Base-by-base conservation (phyloP, 495 filamentous ascomycete species). In the Durotheca rogersii region DNA sequence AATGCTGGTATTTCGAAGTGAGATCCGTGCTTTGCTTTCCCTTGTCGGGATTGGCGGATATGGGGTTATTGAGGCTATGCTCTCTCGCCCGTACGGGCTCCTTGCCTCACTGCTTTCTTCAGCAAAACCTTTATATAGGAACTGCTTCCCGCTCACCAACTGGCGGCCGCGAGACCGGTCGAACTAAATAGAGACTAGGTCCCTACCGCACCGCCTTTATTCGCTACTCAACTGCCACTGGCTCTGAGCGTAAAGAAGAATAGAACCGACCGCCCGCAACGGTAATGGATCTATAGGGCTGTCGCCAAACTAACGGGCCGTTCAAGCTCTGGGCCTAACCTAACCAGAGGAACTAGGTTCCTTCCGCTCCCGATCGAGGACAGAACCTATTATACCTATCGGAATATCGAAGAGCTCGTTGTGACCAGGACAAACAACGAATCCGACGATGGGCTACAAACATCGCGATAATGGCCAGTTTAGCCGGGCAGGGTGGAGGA, bases 381-480 rank as follows among this genome's bases (percentile, higher is more conserved):
- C 21, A 17, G 17, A 37, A 31, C 14, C 4, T 2, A 6, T 1
- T 18, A 11, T 27, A 19, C 17, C 17, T 41, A 43, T 38, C 23
- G 15, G 18, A 27, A 16, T 18, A 39, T 44, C 3, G 11, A 10
- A 20, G 20, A 17, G 34, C 5, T 37, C 15, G 33, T 16, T 4
- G 14, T 6, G n/a, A 11, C 27, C 23, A 41, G 17, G 11, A 46
- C 16, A 9, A 41, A 46, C 23, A 10, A 23, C 12, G 12, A 29
- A 45, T 17, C 29, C 12, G 60, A 45, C 41, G 41, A 57, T 71
- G 52, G 61, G 60, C 23, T 64, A 53, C 34, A 44, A 47, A 29
- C 67, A 71, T 31, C 56, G 71, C 19, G 71, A 76, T 45, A 69
- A 74, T 31, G 68, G 70, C 20, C 66, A 74, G 19, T 74, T 68